Evolutionary conservation across 805 yeast species (phyloP).

Genomic region (Pichia paraexigua): DNA sequence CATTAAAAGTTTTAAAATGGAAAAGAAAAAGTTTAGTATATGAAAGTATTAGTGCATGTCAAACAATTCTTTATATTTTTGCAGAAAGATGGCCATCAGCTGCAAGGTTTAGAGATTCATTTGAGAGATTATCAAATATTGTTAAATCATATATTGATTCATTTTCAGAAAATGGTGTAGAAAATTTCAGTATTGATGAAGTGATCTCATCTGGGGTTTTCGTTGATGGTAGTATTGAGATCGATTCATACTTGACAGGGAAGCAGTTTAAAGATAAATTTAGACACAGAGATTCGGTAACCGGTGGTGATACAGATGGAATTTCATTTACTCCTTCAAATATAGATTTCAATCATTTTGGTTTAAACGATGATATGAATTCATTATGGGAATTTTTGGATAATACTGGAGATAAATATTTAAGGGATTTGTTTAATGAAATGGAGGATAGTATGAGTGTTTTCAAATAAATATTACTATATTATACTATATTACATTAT

Average conservation of each 20-base stretch:
- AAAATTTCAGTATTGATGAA: background rate
- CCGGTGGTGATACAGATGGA: constrained; percentile 8
- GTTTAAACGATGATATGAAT: constrained; percentile 2
- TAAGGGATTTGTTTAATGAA: constrained; percentile 25
- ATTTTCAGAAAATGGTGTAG: background rate
- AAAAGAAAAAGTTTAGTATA: constrained; percentile 19
- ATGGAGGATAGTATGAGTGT: constrained; percentile 18
- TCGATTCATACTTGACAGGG: constrained; percentile 11
- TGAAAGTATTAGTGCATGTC: constrained; percentile 27
- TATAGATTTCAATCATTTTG: background rate
- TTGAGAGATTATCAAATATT: constrained; percentile 21
- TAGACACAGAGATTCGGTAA: background rate
- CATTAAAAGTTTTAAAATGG: constrained; percentile 20
- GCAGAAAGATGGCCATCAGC: constrained; percentile 26
- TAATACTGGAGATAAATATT: constrained; percentile 24
- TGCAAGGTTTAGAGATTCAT: constrained; percentile 22
- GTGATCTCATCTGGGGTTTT: constrained; percentile 7
- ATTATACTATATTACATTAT: no score
- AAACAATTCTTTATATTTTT: constrained; percentile 22
- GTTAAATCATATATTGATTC: constrained; percentile 5
- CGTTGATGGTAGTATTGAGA: constrained; percentile 12
- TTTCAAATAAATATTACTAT: background rate
- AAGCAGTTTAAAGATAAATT: constrained; percentile 1
- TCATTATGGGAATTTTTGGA: constrained; percentile 27
- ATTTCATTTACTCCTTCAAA: background rate